Evolutionary conservation across 805 yeast species (phyloP).

Genomic region (Zygosaccharomyces gambellarensis): DNA sequence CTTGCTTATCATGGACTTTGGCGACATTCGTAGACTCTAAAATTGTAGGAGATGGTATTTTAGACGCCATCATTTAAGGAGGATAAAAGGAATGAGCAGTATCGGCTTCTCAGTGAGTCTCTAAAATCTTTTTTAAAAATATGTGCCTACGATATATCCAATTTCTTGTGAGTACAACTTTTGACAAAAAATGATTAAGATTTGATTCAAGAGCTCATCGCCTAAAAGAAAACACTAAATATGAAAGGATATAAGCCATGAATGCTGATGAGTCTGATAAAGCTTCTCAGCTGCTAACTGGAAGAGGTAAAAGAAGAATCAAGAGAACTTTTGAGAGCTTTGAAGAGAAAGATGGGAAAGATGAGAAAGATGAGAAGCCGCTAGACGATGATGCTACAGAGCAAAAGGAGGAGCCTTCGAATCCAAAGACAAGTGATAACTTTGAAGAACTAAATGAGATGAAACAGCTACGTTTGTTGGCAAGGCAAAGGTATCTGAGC

Average conservation of each 20-base stretch:
- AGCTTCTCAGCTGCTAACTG: constrained; percentile 9
- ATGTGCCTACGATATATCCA: neutral
- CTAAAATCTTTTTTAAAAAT: neutral
- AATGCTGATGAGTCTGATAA: neutral
- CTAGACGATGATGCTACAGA: neutral
- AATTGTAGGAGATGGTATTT: neutral
- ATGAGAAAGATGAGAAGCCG: constrained; percentile 16
- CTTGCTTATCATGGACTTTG: neutral
- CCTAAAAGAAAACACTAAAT: neutral
- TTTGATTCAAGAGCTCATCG: neutral
- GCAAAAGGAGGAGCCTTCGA: constrained; percentile 1
- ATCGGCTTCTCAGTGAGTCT: neutral
- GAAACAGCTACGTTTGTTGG: constrained; percentile 40
- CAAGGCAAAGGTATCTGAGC: constrained; percentile 46
- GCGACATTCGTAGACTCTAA: neutral
- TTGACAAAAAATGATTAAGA: neutral
- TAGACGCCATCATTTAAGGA: neutral
- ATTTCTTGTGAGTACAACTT: neutral
- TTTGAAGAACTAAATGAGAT: constrained; percentile 19
- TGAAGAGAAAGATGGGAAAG: constrained; percentile 16
- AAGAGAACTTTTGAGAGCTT: constrained; percentile 17
- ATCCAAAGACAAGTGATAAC: constrained; percentile 5
- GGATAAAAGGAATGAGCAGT: neutral
- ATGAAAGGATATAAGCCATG: neutral
- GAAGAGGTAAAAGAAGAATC: constrained; percentile 23